Conservation (phyloP, 345 rosid genomes). For the Isatis tinctoria region DNA sequence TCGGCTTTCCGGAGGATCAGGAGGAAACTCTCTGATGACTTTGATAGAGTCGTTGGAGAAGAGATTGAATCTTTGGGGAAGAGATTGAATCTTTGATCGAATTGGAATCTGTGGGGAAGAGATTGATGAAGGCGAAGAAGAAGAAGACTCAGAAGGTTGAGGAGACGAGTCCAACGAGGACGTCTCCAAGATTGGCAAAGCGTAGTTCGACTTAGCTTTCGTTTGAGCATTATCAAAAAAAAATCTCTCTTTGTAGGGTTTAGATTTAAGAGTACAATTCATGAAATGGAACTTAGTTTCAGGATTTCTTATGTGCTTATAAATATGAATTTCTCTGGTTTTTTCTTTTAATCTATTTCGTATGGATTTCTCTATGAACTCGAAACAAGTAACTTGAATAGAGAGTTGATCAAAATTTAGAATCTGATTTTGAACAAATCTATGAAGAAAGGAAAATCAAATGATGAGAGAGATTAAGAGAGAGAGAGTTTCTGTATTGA, state of each 20-base stretch:
- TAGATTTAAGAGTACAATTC: constrained; percentile 3
- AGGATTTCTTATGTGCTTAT: constrained; percentile 16
- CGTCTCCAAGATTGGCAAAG: constrained; percentile 63
- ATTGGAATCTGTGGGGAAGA: not conserved
- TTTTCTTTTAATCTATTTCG: not conserved
- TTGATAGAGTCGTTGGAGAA: constrained; percentile 57
- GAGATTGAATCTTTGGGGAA: not conserved
- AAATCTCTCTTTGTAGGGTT: not conserved
- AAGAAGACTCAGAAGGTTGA: constrained; percentile 7
- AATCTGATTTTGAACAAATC: too few species aligned
- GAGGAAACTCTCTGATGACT: constrained; percentile 65
- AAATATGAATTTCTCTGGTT: constrained; percentile 38
- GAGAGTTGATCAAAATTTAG: too few species aligned
- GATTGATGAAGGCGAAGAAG: not conserved
- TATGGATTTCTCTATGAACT: constrained; percentile 26
- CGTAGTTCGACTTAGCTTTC: constrained; percentile 10
- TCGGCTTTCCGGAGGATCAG: too few species aligned
- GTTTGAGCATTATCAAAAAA: not conserved
- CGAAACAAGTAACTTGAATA: constrained; percentile 42
- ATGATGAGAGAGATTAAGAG: too few species aligned
- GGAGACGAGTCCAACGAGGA: constrained; percentile 28
- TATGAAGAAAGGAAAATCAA: too few species aligned
- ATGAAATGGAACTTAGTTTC: not conserved
- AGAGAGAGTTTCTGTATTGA: too few species aligned
- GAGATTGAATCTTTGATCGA: not conserved